phyloP scores from a whole-genome alignment of 1,284 basidiomycete genomes.

The Pisolithus thermaeus region DNA sequence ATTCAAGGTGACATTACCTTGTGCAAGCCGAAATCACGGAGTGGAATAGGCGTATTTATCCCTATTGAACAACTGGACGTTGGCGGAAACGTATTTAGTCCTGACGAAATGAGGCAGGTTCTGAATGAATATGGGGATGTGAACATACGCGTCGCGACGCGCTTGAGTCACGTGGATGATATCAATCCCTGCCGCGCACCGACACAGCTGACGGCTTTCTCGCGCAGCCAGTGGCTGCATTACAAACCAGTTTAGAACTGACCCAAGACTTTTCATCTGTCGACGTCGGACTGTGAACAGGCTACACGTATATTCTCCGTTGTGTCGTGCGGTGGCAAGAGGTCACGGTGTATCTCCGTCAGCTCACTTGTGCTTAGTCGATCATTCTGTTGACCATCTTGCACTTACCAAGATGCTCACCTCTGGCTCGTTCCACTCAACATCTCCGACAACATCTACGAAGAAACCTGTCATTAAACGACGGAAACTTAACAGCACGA shows the following conservation, averaged over 20 bases:
- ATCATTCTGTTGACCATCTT: not conserved
- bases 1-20: too few species aligned
- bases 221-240: not conserved
- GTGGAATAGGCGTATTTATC: too few species aligned
- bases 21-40: too few species aligned
- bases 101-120: too few species aligned
- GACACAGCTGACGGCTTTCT: not conserved
- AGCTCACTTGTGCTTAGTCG: not conserved
- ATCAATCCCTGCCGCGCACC: not conserved
- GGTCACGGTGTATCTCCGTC: not conserved
- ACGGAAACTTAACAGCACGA: slow-evolving; percentile 16
- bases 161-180: not conserved
- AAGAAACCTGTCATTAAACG: slow-evolving; percentile 22
- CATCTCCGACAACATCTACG: slow-evolving; percentile 1
- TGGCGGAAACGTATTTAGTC: too few species aligned
- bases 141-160: not conserved
- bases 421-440: slow-evolving; percentile 9
- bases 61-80: too few species aligned
- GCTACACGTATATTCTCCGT: not conserved
- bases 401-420: slow-evolving; percentile 12
- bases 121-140: too few species aligned
- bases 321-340: not conserved
- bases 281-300: too few species aligned
- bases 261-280: not conserved
- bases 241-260: not conserved